phyloP scores from a whole-genome alignment of 2,329 filamentous ascomycete species.

The Cercospora zeina region DNA sequence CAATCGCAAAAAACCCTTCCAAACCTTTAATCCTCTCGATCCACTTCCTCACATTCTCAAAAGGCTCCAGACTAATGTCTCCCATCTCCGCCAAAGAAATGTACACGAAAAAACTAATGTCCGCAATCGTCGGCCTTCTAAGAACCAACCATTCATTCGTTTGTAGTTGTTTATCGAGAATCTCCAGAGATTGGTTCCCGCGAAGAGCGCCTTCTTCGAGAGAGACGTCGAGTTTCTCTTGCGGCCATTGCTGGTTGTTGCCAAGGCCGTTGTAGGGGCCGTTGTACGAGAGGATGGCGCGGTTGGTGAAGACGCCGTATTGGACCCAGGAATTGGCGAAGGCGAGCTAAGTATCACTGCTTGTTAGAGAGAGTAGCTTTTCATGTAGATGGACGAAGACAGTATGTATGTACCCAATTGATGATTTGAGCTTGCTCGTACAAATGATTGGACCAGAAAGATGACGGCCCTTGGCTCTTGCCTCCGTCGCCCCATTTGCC shows the following conservation, averaged over 20 bases:
- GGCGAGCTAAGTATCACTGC: too few species aligned
- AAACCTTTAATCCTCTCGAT: constrained; percentile 14
- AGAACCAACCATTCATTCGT: background rate
- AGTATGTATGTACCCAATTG: background rate
- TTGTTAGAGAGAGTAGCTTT: background rate
- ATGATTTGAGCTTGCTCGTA: background rate
- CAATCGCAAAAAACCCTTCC: constrained; percentile 22
- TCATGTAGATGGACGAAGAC: background rate
- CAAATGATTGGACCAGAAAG: background rate
- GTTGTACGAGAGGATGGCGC: constrained; percentile 30
- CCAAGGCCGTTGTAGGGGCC: constrained; percentile 27
- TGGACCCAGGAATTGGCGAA: constrained; percentile 20
- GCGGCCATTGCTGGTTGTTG: constrained; percentile 56
- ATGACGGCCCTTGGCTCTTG: background rate
- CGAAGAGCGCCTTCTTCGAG: constrained; percentile 20
- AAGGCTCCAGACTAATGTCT: constrained; percentile 26
- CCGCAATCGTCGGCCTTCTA: constrained; percentile 27
- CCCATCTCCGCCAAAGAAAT: constrained; percentile 31
- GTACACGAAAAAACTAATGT: constrained; percentile 30
- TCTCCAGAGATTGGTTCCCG: background rate
- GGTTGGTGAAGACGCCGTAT: constrained; percentile 26
- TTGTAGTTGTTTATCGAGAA: background rate
- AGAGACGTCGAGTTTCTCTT: constrained; percentile 57
- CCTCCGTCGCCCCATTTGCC: background rate
- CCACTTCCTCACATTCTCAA: constrained; percentile 19